Percentiles rank a stretch among this genome's conserved stretches.
phyloP scores from a whole-genome alignment of 73 alveolate genomes.

The Halteria grandinella region DNA sequence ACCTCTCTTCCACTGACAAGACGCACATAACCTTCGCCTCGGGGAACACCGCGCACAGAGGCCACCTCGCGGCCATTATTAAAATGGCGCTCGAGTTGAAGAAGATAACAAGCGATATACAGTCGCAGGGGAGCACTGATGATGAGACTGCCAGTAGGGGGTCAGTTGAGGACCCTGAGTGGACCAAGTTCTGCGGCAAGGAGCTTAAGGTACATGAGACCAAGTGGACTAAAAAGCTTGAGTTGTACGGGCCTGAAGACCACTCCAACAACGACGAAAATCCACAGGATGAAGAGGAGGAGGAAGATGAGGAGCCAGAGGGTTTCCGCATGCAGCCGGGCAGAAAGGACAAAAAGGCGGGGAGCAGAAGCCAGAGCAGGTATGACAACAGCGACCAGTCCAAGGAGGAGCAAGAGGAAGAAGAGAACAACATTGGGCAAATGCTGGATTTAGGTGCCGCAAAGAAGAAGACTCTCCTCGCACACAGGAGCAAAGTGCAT shows the following conservation, averaged over 20 bases:
- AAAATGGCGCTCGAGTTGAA: constrained; percentile 13
- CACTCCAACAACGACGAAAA: no score
- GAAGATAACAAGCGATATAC: background rate
- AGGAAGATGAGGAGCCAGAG: no score
- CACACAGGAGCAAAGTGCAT: no score
- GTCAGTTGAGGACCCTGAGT: background rate
- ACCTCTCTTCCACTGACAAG: constrained; percentile 1
- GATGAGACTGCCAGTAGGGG: background rate
- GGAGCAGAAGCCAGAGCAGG: no score
- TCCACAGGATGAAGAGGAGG: no score
- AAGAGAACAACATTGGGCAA: no score
- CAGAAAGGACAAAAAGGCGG: no score
- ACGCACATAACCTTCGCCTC: background rate
- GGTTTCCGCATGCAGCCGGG: no score
- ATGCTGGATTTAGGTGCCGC: no score
- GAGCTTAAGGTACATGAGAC: constrained; percentile 24
- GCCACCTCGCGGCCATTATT: constrained; percentile 4
- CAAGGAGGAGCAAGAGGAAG: no score
- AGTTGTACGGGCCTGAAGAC: constrained; percentile 42
- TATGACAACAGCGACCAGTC: no score
- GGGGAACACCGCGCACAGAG: constrained; percentile 5
- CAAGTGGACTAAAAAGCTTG: constrained; percentile 45
- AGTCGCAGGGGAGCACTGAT: background rate
- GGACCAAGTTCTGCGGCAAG: constrained; percentile 9
- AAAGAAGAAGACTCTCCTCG: no score